Evolutionary conservation across 345 rosid species (phyloP).

Genomic region (Reutealis trisperma): DNA sequence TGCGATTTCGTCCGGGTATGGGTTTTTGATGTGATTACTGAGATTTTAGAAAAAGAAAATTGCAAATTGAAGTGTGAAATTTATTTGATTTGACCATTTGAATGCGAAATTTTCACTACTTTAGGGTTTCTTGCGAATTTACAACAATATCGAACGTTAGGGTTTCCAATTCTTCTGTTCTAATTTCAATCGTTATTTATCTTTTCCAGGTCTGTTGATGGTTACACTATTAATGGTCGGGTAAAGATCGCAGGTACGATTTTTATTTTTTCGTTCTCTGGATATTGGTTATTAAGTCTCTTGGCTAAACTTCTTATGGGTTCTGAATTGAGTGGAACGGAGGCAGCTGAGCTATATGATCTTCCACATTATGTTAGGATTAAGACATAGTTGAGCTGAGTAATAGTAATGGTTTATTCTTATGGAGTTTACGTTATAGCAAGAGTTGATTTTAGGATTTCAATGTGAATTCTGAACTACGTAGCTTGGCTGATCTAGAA

Average conservation of each 20-base stretch:
- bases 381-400: background rate
- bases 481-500: background rate
- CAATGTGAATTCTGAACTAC: background rate
- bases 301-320: background rate
- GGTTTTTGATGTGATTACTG: background rate
- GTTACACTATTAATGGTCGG: constrained; percentile 73
- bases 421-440: background rate
- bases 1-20: constrained; percentile 50
- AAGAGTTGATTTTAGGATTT: background rate
- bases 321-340: background rate
- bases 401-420: background rate
- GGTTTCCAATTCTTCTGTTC: background rate
- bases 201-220: constrained; percentile 60
- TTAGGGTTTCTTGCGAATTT: background rate
- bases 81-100: background rate
- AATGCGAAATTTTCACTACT: no score
- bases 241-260: constrained; percentile 63
- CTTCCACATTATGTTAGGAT: background rate
- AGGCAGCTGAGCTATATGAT: background rate
- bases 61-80: background rate
- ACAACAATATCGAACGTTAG: no score
- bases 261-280: no score
- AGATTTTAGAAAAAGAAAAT: background rate
- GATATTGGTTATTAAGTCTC: no score
- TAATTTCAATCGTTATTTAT: background rate